Conservation (phyloP, 192 early-diverging fungal species). For the Allomyces macrogynus region DNA sequence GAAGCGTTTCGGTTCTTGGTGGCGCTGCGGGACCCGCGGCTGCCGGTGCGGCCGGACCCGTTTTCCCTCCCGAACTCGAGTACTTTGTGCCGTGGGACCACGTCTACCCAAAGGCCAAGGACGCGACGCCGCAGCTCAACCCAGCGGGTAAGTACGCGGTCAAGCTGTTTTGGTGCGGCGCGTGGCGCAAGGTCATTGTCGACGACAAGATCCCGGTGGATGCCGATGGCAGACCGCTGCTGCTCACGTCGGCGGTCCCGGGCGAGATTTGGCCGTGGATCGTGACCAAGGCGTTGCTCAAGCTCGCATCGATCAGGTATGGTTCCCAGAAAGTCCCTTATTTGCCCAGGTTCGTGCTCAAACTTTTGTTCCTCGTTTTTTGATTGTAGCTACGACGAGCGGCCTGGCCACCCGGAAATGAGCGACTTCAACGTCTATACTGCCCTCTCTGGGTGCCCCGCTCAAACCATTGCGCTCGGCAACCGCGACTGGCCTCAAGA, state of each 20-base stretch:
- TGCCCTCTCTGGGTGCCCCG: too few species aligned
- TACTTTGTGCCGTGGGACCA: constrained; percentile 36
- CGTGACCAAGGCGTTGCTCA: constrained; percentile 33
- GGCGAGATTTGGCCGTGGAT: constrained; percentile 38
- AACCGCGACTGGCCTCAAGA: too few species aligned
- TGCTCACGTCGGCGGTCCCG: constrained; percentile 11
- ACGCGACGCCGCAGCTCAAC: constrained; percentile 35
- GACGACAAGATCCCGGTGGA: constrained; percentile 42
- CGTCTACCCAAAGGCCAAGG: constrained; percentile 38
- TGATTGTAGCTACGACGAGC: not conserved
- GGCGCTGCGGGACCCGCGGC: constrained; percentile 25
- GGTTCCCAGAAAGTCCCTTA: too few species aligned
- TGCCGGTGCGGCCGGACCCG: constrained; percentile 7
- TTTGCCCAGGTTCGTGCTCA: too few species aligned
- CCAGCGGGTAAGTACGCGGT: constrained; percentile 34
- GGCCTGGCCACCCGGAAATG: too few species aligned
- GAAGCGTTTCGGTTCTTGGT: constrained; percentile 23
- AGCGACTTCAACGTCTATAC: too few species aligned
- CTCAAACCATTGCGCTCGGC: too few species aligned
- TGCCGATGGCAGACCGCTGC: constrained; percentile 21
- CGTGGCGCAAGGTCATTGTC: constrained; percentile 34
- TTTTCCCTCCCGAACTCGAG: constrained; percentile 5
- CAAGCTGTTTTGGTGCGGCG: constrained; percentile 37
- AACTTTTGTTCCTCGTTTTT: not conserved
- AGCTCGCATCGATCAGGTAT: constrained; percentile 27